Conservation (phyloP, 2,329 filamentous ascomycete genomes). For the Penicillium sp. region DNA sequence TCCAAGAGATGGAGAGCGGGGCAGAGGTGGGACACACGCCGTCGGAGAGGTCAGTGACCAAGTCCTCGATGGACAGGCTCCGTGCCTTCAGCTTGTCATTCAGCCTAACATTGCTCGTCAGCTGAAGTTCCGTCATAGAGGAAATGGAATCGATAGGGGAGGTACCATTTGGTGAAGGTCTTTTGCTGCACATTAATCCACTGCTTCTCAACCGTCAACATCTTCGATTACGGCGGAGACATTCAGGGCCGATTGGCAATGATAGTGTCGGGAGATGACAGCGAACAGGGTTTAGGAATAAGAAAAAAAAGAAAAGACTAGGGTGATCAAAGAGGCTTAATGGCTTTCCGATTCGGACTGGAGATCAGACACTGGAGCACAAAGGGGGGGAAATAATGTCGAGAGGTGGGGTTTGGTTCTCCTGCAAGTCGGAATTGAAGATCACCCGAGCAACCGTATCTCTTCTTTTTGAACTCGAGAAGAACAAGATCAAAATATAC, state of each 20-base stretch:
- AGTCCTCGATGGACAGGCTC: slow-evolving; percentile 75
- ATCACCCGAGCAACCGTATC: slow-evolving; percentile 10
- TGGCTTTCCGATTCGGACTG: slow-evolving; percentile 13
- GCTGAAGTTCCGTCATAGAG: neutral
- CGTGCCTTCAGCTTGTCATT: slow-evolving; percentile 89
- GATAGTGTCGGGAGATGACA: slow-evolving; percentile 3
- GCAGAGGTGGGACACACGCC: slow-evolving; percentile 62
- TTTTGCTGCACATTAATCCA: slow-evolving; percentile 87
- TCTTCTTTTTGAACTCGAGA: neutral
- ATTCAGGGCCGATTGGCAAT: slow-evolving; percentile 31
- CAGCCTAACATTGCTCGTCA: slow-evolving; percentile 59
- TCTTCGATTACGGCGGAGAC: slow-evolving; percentile 29
- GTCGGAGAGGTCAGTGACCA: slow-evolving; percentile 87
- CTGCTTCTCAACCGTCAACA: slow-evolving; percentile 58
- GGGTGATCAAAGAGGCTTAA: slow-evolving; percentile 4
- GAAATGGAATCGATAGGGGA: neutral
- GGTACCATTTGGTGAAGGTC: slow-evolving; percentile 95
- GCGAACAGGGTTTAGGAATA: slow-evolving; percentile 5
- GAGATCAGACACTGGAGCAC: slow-evolving; percentile 5
- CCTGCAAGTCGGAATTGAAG: slow-evolving; percentile 7
- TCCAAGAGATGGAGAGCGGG: neutral
- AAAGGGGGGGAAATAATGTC: slow-evolving; percentile 2
- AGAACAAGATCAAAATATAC: neutral
- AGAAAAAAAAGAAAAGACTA: neutral
- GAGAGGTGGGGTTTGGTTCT: slow-evolving; percentile 1